These are phyloP conservation scores for Filosporella fistucella DNA, from an alignment of 495 filamentous ascomycete genomes.

Conservation along the genomic window DNA sequence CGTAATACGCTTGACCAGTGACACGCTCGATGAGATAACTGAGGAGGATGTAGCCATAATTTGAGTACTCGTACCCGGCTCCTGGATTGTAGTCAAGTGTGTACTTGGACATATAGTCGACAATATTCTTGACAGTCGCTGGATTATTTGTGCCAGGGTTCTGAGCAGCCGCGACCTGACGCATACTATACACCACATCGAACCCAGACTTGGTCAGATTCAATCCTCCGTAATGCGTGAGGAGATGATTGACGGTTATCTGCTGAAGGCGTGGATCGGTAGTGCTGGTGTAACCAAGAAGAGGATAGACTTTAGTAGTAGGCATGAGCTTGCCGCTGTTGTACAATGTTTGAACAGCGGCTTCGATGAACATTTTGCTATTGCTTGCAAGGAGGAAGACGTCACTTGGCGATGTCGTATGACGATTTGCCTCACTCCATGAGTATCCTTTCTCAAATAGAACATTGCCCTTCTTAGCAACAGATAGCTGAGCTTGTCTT, in stretches of 20 bases:
- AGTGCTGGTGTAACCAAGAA: constrained; percentile 13
- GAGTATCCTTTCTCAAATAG: constrained; percentile 19
- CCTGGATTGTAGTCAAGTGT: constrained; percentile 9
- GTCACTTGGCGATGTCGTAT: constrained; percentile 6
- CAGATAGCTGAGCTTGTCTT: constrained; percentile 18
- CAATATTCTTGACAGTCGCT: constrained; percentile 9
- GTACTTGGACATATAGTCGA: constrained; percentile 8
- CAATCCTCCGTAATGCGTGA: constrained; percentile 13
- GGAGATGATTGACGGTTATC: constrained; percentile 17
- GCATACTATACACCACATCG: constrained; percentile 8
- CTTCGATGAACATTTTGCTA: constrained; percentile 16
- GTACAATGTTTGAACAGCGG: constrained; percentile 12
- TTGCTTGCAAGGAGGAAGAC: constrained; percentile 20
- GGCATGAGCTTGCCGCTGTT: constrained; percentile 10
- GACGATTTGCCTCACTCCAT: constrained; percentile 15
- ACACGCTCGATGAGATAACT: constrained; percentile 14
- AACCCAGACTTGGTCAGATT: background rate
- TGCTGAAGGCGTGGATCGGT: constrained; percentile 10
- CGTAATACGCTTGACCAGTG: constrained; percentile 10
- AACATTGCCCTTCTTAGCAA: constrained; percentile 10
- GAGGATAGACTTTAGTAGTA: constrained; percentile 14
- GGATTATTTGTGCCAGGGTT: background rate
- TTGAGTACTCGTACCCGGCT: constrained; percentile 10
- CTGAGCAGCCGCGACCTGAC: background rate
- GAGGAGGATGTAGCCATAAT: constrained; percentile 21